Base-by-base conservation (phyloP, 1,139 yeast species). In the Casaregolazyma suthepensis region DNA sequence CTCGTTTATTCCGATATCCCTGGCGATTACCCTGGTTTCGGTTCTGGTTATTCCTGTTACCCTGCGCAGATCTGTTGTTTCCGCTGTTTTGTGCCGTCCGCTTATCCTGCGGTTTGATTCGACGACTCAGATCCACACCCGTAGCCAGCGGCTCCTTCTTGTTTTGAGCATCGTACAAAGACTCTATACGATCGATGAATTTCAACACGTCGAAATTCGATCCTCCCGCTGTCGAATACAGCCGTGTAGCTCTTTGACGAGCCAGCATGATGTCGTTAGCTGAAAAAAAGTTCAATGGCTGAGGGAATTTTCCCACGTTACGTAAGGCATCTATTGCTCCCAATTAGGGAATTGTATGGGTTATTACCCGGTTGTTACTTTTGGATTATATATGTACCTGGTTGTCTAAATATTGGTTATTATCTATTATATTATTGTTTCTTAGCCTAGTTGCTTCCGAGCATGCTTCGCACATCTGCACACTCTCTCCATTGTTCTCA, bases 161-260 rank as follows among this genome's bases (percentile, higher is more conserved):
- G 46, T 54, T 57, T 52, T 60, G 61, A 38, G 56, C 59, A 49
- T 61, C 63, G 47, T 63, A 61, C 48, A 66, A 56, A 13, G 64
- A 62, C 48, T 63, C 65, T 54, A 66, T 66, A 29, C 69, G 59
- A 46, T 55, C 60, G 49, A 66, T 58, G 54, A 59, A 65, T 22
- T 61, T 54, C 46, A 60, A 53, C 42, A 66, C 61, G 49, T 65
- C 63, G 52, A 65, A 63, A 26, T 58, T 55, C 10, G 45, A 19
- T 15, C 40, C 40, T 6, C 40, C 40, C 13, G 26, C 38, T 2
- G 48, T 17, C 17, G 38, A 22, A 12, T 26, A 45, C 13, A 42
- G 9, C 2, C 26, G 45, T 1, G 18, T n/a, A 15, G 17, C 17
- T 35, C 40, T 35, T 4, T 35, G 40, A 35, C 40, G 40, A 15